A percentile compares a stretch with the other conserved stretches of the same genome.
These are phyloP conservation scores for Diaporthe capsici DNA, from an alignment of 2,329 filamentous ascomycete species.

Conservation along the genomic window DNA sequence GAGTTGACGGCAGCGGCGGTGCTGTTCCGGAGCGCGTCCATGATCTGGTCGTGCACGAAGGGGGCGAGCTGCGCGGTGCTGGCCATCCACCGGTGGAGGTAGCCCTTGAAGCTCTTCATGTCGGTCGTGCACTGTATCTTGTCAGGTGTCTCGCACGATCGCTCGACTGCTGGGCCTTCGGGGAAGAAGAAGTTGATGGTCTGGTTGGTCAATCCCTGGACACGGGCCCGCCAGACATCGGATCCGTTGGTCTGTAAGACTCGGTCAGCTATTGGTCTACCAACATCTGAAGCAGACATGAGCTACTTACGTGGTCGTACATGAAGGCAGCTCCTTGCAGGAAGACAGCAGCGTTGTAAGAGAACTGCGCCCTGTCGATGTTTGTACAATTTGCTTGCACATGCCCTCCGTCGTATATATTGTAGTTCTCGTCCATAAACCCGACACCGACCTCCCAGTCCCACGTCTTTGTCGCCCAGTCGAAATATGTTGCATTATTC, in stretches of 20 bases:
- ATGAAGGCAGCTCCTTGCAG: constrained; percentile 73
- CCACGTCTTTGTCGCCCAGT: constrained; percentile 66
- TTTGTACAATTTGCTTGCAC: constrained; percentile 67
- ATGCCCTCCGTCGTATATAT: constrained; percentile 72
- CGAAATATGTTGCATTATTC: constrained; percentile 63
- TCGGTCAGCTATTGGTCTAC: constrained; percentile 9
- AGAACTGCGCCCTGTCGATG: constrained; percentile 70
- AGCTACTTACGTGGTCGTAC: constrained; percentile 68
- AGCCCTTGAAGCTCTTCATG: constrained; percentile 71
- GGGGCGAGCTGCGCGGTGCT: constrained; percentile 64
- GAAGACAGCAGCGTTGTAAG: constrained; percentile 72
- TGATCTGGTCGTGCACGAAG: constrained; percentile 58
- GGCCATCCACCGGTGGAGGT: constrained; percentile 66
- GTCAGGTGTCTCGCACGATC: constrained; percentile 66
- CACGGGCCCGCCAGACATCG: constrained; percentile 64
- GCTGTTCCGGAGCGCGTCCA: constrained; percentile 59
- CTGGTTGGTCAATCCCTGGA: constrained; percentile 62
- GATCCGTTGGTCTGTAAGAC: constrained; percentile 59
- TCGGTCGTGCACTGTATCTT: constrained; percentile 69
- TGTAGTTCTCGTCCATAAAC: constrained; percentile 66
- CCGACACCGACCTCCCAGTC: constrained; percentile 63
- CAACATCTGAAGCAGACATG: neutral
- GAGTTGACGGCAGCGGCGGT: constrained; percentile 62
- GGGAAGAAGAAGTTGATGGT: constrained; percentile 52
- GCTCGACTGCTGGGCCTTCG: constrained; percentile 58